phyloP scores from a whole-genome alignment of 179 eudicot species.

The Pouteria campechiana region DNA sequence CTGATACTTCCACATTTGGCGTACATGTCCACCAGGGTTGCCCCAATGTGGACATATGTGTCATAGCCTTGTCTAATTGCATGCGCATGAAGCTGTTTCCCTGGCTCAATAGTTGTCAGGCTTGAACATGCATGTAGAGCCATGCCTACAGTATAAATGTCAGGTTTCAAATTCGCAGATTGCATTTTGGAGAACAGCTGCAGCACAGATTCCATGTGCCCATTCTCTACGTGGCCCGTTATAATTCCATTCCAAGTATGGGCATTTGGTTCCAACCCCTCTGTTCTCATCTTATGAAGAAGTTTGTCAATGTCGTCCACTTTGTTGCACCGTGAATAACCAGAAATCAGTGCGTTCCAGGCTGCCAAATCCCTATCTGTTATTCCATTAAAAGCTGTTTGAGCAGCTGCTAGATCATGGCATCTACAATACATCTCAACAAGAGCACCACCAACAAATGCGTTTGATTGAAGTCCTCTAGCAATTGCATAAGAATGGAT shows the following conservation, averaged over 20 bases:
- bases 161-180: constrained; percentile 26
- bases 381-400: constrained; percentile 26
- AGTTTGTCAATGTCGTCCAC: constrained; percentile 16
- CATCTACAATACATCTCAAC: constrained; percentile 33
- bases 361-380: constrained; percentile 27
- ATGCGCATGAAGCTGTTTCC: constrained; percentile 51
- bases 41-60: constrained; percentile 29
- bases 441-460: constrained; percentile 45
- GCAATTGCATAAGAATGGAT: constrained; percentile 35
- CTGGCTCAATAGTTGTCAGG: constrained; percentile 35
- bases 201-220: constrained; percentile 29
- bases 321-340: constrained; percentile 33
- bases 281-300: constrained; percentile 30
- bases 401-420: constrained; percentile 29
- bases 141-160: constrained; percentile 38
- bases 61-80: constrained; percentile 36
- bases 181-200: constrained; percentile 28
- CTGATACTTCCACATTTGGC: constrained; percentile 44
- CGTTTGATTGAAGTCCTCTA: constrained; percentile 31
- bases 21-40: constrained; percentile 47
- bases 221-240: constrained; percentile 31
- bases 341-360: constrained; percentile 46
- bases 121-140: constrained; percentile 38
- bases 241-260: constrained; percentile 54
- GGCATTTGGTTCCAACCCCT: constrained; percentile 35